Base-by-base conservation (phyloP, 2,329 filamentous ascomycete species). In the Ceratocystis eucalypticola region DNA sequence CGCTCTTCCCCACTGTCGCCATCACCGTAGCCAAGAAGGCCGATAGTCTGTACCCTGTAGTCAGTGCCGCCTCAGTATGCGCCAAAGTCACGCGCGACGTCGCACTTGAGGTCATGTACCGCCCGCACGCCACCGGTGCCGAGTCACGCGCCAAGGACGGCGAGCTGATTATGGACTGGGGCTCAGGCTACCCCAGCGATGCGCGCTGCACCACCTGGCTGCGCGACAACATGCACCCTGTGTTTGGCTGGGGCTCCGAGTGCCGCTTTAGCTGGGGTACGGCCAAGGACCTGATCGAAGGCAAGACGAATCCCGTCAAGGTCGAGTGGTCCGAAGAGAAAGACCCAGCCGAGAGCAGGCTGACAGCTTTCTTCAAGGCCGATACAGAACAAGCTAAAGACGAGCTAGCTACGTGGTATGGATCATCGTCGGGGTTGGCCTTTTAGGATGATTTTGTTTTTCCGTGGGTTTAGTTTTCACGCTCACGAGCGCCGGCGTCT, bases 261-360 rank as follows among this genome's bases (percentile, higher is more conserved):
- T 96, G 91, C 74, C 82, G 94, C 3, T 97, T 96, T 73, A 96
- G 91, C 73, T 99, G 94, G 94, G 89, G 88, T 0, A 97, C 94
- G 0, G 89, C 89, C 1, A 96, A 95, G 77, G 92, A 97, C 72
- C 83, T 97, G 84, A 78, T 99, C 3, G 92, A 96, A 70, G 78
- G 80, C n/a, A 91, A 88, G 74, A 79, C 79, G 28, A 84, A 83
- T 3, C 41, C 55, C 15, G 81, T 88, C 65, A 87, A 82, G 73
- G 88, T 96, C 0, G 91, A 96, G 59, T 97, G 93, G 93, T 90
- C 91, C 0, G 80, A 78, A 12, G 84, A 87, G 4, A 87, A 91
- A 22, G 87, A 90, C 44, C 84, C 82, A 3, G 84, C 87, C 65
- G 83, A 84, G 30, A 83, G 80, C 69, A 84, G 84, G 66, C 74